These are phyloP conservation scores for Pseudohalonectria lignicola DNA, from an alignment of 2,329 filamentous ascomycete species.

Conservation along the genomic window DNA sequence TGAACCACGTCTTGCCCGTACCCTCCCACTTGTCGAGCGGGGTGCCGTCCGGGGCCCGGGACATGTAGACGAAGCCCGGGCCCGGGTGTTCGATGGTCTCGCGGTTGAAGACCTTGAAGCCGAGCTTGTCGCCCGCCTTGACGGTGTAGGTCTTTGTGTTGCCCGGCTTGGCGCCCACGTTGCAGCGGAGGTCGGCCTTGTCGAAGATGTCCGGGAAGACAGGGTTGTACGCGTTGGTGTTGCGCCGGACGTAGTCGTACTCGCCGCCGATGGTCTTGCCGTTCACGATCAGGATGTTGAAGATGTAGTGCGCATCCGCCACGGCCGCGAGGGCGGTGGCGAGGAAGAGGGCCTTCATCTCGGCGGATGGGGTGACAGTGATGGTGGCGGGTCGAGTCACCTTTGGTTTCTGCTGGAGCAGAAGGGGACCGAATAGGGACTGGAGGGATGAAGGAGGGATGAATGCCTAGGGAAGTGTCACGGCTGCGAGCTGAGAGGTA, in stretches of 20 bases:
- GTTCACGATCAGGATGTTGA: slow-evolving; percentile 29
- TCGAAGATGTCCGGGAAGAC: slow-evolving; percentile 23
- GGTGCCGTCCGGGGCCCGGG: slow-evolving; percentile 25
- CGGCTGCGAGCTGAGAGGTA: too few species aligned
- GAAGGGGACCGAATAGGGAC: too few species aligned
- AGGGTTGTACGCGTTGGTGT: slow-evolving; percentile 27
- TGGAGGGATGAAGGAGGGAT: too few species aligned
- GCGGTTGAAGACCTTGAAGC: slow-evolving; percentile 37
- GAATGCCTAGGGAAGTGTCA: too few species aligned
- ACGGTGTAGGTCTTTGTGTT: slow-evolving; percentile 30
- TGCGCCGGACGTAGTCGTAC: slow-evolving; percentile 34
- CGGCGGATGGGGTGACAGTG: not conserved
- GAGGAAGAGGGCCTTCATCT: slow-evolving; percentile 8
- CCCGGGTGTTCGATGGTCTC: slow-evolving; percentile 35
- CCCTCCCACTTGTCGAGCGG: too few species aligned
- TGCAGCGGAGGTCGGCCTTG: slow-evolving; percentile 28
- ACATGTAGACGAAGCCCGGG: slow-evolving; percentile 29
- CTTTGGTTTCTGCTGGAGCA: too few species aligned
- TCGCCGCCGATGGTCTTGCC: slow-evolving; percentile 27
- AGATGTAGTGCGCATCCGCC: slow-evolving; percentile 20
- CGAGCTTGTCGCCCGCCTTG: slow-evolving; percentile 35
- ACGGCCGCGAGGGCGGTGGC: slow-evolving; percentile 8
- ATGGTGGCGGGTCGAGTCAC: too few species aligned
- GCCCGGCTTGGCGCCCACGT: slow-evolving; percentile 24
- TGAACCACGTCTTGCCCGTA: slow-evolving; percentile 21